phyloP scores from a whole-genome alignment of 345 rosid genomes.

The Pistacia integerrima region DNA sequence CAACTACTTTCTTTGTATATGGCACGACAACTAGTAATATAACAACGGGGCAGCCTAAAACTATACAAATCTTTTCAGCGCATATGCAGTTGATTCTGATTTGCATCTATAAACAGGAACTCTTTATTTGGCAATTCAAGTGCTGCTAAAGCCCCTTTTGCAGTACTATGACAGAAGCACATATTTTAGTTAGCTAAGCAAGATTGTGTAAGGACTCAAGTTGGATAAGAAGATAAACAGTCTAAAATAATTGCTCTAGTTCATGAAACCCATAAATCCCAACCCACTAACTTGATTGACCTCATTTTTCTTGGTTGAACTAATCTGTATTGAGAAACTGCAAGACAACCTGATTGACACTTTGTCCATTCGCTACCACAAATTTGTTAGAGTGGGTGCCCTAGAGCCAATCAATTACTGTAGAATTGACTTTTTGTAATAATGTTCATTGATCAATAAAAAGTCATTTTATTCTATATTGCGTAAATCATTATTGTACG shows the following conservation, averaged over 20 bases:
- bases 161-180: background rate
- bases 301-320: background rate
- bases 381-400: no score
- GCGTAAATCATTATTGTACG: no score
- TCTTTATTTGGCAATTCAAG: background rate
- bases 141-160: background rate
- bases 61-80: background rate
- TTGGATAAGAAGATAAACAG: background rate
- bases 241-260: background rate
- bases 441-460: no score
- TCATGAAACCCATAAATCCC: background rate
- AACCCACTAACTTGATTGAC: background rate
- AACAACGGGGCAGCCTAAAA: background rate
- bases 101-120: background rate
- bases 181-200: background rate
- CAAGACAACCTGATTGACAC: background rate
- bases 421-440: no score
- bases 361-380: background rate
- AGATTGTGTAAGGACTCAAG: background rate
- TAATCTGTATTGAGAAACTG: background rate
- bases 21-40: background rate
- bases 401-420: no score
- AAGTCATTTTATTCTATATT: no score
- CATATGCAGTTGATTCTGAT: background rate
- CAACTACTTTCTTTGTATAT: background rate